Base-by-base conservation (phyloP, 1,284 basidiomycete species). In the Moniliophthora roreri region DNA sequence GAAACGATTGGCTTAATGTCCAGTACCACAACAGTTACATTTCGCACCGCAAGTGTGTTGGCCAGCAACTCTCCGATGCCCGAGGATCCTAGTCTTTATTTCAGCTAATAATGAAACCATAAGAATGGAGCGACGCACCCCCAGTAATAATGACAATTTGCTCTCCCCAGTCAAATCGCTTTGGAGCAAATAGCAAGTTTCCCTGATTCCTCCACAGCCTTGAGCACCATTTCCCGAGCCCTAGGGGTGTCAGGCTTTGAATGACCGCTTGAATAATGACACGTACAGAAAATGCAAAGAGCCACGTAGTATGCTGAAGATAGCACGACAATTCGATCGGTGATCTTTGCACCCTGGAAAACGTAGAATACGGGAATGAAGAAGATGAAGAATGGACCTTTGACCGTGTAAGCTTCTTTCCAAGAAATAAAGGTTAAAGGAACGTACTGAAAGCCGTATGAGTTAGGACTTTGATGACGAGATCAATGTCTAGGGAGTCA, bases 141-240 rank as follows among this genome's bases (percentile, higher is more conserved):
- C 95, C 95, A 9, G 95, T 97, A 51, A 98, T 78, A 23, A 97
- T 75, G 2, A 96, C 86, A 56, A 95, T 82, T 69, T 97, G 90
- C 44, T 92, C 84, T 34, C 80, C 81, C 93, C 93, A 95, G 61
- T 91, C 83, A 35, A 93, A 68, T 38, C 72, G 78, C 11, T 70
- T 65, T 1, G 85, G 84, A 3, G 78, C 75, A 57, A 81, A 84
- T 18, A 91, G 63, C 45, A 85, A 64, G 59, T 74, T 85, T 18
- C 80, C 80, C 64, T 87, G 85, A 64, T 91, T 93, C 53, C 88
- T 77, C 64, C 90, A 90, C 50, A 90, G 60, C 45, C 73, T 75
- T 10, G 90, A 90, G 57, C 77, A 74, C 82, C 89, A 89, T 62
- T 77, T 83, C 10, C 85, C 59, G 56, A 79, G 71, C 84, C 85